Evolutionary conservation across 2,329 filamentous ascomycete genomes (phyloP).

Genomic region (Aureobasidium zeae): DNA sequence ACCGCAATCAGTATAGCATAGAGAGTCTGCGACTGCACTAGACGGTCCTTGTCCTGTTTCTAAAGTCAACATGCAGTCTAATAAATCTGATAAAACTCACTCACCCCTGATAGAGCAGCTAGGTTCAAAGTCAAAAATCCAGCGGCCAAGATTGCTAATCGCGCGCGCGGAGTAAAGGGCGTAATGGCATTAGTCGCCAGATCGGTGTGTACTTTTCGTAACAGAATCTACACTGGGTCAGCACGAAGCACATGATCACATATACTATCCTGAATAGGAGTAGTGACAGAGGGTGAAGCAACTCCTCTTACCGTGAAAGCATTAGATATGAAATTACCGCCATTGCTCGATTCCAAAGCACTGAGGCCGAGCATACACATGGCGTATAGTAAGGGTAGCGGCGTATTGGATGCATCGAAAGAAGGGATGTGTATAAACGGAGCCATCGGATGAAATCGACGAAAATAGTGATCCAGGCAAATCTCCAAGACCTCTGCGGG

Average conservation of each 20-base stretch:
- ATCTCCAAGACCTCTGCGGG: constrained; percentile 47
- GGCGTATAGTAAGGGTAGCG: constrained; percentile 39
- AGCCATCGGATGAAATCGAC: constrained; percentile 44
- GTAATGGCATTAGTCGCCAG: constrained; percentile 35
- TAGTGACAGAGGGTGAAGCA: constrained; percentile 14
- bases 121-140: constrained; percentile 41
- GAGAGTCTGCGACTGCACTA: constrained; percentile 43
- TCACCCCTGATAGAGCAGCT: constrained; percentile 41
- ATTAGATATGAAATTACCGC: constrained; percentile 40
- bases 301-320: constrained; percentile 33
- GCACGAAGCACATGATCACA: neutral
- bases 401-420: constrained; percentile 42
- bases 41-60: constrained; percentile 29
- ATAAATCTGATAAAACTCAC: constrained; percentile 16
- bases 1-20: constrained; percentile 43
- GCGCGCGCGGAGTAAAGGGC: constrained; percentile 32
- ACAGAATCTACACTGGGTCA: constrained; percentile 22
- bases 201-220: constrained; percentile 36
- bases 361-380: constrained; percentile 48
- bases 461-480: constrained; percentile 45
- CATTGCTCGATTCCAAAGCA: constrained; percentile 43
- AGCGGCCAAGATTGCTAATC: constrained; percentile 40
- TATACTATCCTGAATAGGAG: constrained; percentile 15
- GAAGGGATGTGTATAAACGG: constrained; percentile 47
- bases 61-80: neutral